Percentiles rank a stretch among this genome's conserved stretches.
These are phyloP conservation scores for Kluyveromyces lactis DNA, from an alignment of 805 yeast genomes.

Conservation along the genomic window DNA sequence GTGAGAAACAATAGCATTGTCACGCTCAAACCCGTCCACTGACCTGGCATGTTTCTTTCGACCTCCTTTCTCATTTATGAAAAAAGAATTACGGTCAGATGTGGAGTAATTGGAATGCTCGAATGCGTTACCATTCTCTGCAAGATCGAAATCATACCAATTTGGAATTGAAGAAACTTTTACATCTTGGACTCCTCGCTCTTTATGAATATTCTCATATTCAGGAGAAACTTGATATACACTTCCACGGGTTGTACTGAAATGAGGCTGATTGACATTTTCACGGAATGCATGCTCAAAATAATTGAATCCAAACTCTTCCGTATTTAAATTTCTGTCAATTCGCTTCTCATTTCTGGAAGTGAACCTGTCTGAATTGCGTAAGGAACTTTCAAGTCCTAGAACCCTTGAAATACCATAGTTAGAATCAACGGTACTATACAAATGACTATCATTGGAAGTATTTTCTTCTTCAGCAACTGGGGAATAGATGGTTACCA, in stretches of 20 bases:
- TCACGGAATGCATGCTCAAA: no score
- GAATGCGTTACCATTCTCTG: not conserved
- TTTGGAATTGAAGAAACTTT: not conserved
- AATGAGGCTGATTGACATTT: no score
- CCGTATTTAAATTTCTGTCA: not conserved
- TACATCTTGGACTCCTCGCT: no score
- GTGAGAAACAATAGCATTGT: slow-evolving; percentile 2
- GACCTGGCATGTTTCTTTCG: not conserved
- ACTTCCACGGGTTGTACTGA: no score
- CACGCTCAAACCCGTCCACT: not conserved
- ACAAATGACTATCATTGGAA: not conserved
- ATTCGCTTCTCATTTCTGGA: no score
- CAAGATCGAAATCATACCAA: not conserved
- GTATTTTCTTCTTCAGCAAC: not conserved
- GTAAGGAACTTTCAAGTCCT: no score
- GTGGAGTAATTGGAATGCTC: not conserved
- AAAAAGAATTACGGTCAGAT: not conserved
- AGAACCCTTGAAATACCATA: not conserved
- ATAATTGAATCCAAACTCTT: no score
- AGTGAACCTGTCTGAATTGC: no score
- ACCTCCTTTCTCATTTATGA: no score
- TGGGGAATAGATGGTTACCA: not conserved
- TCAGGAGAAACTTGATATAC: no score
- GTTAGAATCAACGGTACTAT: not conserved
- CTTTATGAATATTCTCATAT: no score